These are phyloP conservation scores for Fusarium beomiforme DNA, from an alignment of 2,329 filamentous ascomycete genomes.

Conservation along the genomic window DNA sequence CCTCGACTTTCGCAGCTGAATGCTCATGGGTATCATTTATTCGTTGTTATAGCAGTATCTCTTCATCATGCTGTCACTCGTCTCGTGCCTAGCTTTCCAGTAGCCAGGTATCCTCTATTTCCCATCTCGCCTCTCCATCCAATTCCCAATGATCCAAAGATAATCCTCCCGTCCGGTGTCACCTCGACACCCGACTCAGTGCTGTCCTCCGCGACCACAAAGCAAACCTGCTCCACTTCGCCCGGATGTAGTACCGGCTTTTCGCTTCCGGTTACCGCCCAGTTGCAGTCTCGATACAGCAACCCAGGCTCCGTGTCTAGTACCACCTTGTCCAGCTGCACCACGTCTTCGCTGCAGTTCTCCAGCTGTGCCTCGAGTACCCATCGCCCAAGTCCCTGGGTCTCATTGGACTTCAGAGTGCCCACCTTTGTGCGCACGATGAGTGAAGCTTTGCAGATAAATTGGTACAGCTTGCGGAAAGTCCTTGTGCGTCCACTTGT, in stretches of 20 bases:
- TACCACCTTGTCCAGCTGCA: constrained; percentile 77
- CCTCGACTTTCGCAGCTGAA: not conserved
- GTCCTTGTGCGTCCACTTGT: constrained; percentile 78
- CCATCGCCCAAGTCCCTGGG: constrained; percentile 60
- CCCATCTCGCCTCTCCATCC: constrained; percentile 93
- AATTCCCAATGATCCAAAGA: constrained; percentile 84
- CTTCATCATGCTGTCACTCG: constrained; percentile 49
- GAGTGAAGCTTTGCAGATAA: constrained; percentile 88
- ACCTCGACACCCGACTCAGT: constrained; percentile 53
- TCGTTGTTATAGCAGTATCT: constrained; percentile 3
- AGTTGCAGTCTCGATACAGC: constrained; percentile 65
- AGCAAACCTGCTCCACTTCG: constrained; percentile 74
- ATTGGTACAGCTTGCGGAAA: constrained; percentile 96
- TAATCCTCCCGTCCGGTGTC: constrained; percentile 65
- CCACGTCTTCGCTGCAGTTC: constrained; percentile 86
- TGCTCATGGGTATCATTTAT: constrained; percentile 11
- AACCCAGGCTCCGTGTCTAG: constrained; percentile 65
- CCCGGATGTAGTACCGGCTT: constrained; percentile 69
- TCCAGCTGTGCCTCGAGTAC: constrained; percentile 94
- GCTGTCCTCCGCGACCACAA: constrained; percentile 61
- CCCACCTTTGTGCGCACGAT: constrained; percentile 92
- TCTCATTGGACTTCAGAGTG: constrained; percentile 55
- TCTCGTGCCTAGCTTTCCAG: constrained; percentile 76
- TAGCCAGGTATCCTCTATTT: constrained; percentile 86
- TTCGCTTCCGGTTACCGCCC: constrained; percentile 55